Evolutionary conservation across 2,329 filamentous ascomycete genomes (phyloP).

Genomic region (Venturia nashicola): DNA sequence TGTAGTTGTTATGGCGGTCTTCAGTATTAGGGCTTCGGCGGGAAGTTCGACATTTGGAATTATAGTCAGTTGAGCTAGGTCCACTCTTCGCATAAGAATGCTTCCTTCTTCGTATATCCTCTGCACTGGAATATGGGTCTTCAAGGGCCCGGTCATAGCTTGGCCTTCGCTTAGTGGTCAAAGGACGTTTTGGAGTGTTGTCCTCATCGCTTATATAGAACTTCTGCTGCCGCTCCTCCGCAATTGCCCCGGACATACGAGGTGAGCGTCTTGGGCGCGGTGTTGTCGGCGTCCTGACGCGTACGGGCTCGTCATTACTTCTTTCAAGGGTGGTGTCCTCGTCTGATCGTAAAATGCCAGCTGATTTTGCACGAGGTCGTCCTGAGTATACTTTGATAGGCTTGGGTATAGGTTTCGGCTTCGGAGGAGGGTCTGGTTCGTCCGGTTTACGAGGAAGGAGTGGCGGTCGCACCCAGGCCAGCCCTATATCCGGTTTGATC

Average conservation of each 20-base stretch:
- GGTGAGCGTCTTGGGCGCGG: not conserved
- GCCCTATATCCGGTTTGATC: conserved; percentile 34
- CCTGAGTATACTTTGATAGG: conserved; percentile 9
- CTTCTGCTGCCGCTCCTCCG: not conserved
- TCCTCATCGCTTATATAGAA: conserved; percentile 1
- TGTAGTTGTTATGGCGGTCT: not conserved
- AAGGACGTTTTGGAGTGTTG: not conserved
- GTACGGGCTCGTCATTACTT: not conserved
- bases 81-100: not conserved
- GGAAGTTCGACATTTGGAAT: not conserved
- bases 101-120: not conserved
- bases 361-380: not conserved
- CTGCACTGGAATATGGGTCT: conserved; percentile 1
- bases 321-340: not conserved
- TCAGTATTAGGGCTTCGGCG: not conserved
- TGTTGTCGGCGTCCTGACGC: not conserved
- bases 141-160: not conserved
- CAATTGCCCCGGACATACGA: not conserved
- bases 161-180: not conserved
- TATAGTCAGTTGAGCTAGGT: not conserved
- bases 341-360: not conserved
- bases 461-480: conserved; percentile 11
- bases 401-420: conserved; percentile 2
- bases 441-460: conserved; percentile 5
- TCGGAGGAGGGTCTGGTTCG: conserved; percentile 8